Evolutionary conservation across 345 rosid species (phyloP).

Genomic region (Microcos paniculata): DNA sequence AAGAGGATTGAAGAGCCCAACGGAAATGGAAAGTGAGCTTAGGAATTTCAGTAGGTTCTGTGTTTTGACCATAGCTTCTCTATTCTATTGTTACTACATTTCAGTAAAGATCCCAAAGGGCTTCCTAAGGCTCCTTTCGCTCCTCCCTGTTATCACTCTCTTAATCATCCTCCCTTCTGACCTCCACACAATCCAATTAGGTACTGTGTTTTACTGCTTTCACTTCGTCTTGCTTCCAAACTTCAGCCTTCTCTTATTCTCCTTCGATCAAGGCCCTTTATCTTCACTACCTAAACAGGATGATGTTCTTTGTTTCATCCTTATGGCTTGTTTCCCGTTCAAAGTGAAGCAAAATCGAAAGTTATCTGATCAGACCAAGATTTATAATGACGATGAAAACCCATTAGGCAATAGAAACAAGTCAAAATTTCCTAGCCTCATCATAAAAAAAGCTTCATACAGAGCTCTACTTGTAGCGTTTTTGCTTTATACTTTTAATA

Average conservation of each 20-base stretch:
- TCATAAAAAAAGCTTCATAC: conserved; percentile 21
- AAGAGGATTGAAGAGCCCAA: too few species aligned
- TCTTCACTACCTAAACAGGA: too few species aligned
- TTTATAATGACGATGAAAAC: too few species aligned
- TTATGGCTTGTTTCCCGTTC: conserved; percentile 43
- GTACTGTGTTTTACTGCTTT: conserved; percentile 27
- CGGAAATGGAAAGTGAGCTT: background rate
- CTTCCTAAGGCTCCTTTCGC: conserved; percentile 41
- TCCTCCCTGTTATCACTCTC: conserved; percentile 44
- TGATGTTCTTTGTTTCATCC: too few species aligned
- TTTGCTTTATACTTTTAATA: conserved; percentile 18
- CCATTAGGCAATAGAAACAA: too few species aligned
- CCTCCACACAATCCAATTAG: conserved; percentile 32
- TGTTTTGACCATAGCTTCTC: background rate
- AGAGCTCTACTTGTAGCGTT: conserved; percentile 32
- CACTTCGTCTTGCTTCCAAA: conserved; percentile 53
- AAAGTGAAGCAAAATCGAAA: conserved; percentile 31
- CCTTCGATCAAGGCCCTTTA: conserved; percentile 58
- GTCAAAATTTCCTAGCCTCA: background rate
- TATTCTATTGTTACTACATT: background rate
- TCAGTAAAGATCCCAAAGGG: conserved; percentile 34
- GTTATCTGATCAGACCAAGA: too few species aligned
- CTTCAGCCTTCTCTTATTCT: conserved; percentile 60
- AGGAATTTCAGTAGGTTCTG: background rate
- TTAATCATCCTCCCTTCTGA: conserved; percentile 47